Evolutionary conservation across 2,329 filamentous ascomycete species (phyloP).

Genomic region (Calonectria pseudoturangicola): DNA sequence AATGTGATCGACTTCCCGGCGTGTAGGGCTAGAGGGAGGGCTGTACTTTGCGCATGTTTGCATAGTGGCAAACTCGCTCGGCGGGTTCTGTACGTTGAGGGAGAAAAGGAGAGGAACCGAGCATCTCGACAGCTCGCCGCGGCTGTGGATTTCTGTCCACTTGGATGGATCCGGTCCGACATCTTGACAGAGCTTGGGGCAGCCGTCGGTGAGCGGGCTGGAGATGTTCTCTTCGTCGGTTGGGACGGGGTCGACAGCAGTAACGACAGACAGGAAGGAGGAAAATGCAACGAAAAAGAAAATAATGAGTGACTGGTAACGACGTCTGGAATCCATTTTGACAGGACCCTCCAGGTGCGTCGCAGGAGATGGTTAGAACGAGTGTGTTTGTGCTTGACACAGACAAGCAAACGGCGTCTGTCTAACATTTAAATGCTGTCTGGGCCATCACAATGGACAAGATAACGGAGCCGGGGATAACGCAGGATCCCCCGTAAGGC

Average conservation of each 20-base stretch:
- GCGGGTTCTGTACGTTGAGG: slow-evolving; percentile 50
- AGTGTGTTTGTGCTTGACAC: slow-evolving; percentile 9
- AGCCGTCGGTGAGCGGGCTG: slow-evolving; percentile 50
- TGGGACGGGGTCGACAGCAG: slow-evolving; percentile 35
- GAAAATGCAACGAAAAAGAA: slow-evolving; percentile 41
- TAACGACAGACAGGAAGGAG: slow-evolving; percentile 36
- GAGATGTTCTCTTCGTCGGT: slow-evolving; percentile 51
- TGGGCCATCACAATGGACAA: background rate
- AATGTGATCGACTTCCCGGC: slow-evolving; percentile 31
- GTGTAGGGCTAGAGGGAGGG: slow-evolving; percentile 29
- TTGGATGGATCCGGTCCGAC: slow-evolving; percentile 49
- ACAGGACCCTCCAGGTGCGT: slow-evolving; percentile 16
- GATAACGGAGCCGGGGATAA: slow-evolving; percentile 9
- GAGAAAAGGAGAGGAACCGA: slow-evolving; percentile 48
- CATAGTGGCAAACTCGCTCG: slow-evolving; percentile 50
- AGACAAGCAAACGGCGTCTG: background rate
- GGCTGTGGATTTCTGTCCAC: slow-evolving; percentile 53
- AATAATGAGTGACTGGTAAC: slow-evolving; percentile 51
- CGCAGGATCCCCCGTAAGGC: slow-evolving; percentile 39
- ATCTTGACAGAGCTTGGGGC: slow-evolving; percentile 46
- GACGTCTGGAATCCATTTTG: slow-evolving; percentile 46
- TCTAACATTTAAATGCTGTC: slow-evolving; percentile 40
- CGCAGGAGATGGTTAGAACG: slow-evolving; percentile 19
- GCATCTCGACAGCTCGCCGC: slow-evolving; percentile 46
- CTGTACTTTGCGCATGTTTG: slow-evolving; percentile 47